Evolutionary conservation across 2,329 filamentous ascomycete genomes (phyloP), one percentile per base, ranked within the genome.

Genomic region (Aspergillus sp.): DNA sequence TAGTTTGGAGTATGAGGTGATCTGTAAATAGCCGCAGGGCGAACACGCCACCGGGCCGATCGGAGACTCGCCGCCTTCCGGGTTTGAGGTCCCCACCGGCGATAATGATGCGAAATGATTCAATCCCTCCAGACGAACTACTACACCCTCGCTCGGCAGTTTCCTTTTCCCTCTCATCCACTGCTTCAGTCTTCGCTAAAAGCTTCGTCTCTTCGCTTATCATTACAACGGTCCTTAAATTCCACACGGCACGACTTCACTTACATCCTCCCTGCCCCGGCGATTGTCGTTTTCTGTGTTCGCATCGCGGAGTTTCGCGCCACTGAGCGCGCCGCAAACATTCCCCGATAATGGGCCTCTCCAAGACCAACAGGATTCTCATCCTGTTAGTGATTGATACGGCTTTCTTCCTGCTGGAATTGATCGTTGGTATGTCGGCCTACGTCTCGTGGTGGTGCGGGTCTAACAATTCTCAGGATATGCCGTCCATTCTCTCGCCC

Each of bases 301-400:
- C 45, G 24, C 52, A n/a, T 57, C 51, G 44, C 53, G 50, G 49
- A 38, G 45, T 61, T 49, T 55, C 55, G 58, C 62, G 61, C 59
- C 55, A 57, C 42, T 40, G 50, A 60, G 60, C 63, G 65, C 61
- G 54, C 56, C 60, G 52, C 58, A 56, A 53, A 46, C 46, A 44
- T 42, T 44, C 47, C 30, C 47, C 54, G 49, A 62, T 38, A 45
- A 95, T 95, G 90, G 88, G 82, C 59, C 88, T 93, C 81, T 95
- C 92, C 67, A 99, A 99, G 75, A 89, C 88, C 61, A 90, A 87
- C 64, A 86, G 93, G 72, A 97, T 99, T 71, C 83, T 89, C 74
- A 87, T 96, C 71, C 89, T 99, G 81, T 85, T 99, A 70, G 87
- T 78, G 58, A 95, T 99, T 67, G 93, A 97, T 75, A 81, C 86